Base-by-base conservation (phyloP, 306 rosid species). In the Cucurbita pepo region DNA sequence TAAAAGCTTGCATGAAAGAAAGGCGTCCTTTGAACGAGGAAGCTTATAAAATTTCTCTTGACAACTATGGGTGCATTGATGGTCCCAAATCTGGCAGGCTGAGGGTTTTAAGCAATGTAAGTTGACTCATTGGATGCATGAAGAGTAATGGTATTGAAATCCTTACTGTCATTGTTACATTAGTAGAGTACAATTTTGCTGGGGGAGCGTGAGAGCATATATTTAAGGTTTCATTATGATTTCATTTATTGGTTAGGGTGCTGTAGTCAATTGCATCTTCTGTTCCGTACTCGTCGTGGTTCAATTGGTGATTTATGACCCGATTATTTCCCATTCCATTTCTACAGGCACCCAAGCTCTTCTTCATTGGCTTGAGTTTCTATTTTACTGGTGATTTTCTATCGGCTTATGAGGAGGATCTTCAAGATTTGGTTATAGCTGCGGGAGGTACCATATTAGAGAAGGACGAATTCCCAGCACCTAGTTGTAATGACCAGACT, bases 81-180 rank as follows among this genome's bases (percentile, higher is more conserved):
- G 96, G 96, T 82, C 93, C 99, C 10, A 91, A 82, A 79, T 73
- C 86, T 81, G 97, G 97, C 82, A 85, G 99, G 84, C 85, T 86
- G 53, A 63, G 84, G 79, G 87, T 86, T 53, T 30, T 78, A 76
- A 47, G 75, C 80, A 85, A 83, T 21, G 99, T 95, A 85, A 84
- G 80, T 73, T 41, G 36, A 78, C 72, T 54, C 44, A 52, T 74
- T 61, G 67, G 65, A 43, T 56, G 72, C 75, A 40, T 57, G 54
- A 50, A 73, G 7, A n/a, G 56, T 22, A 10, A 45, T 69, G 73
- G 22, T 69, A 48, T 37, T 62, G 25, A 36, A 69, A 47, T 50
- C 58, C 30, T 48, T 15, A 5, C 0, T 34, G 19, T 4, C 43
- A 48, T 7, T 69, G 16, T 45, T 45, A 66, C 72, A 12, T 66